Evolutionary conservation across 495 filamentous ascomycete genomes (phyloP), one percentile per base, ranked within the genome.

Genomic region (Acidiella bohemica): DNA sequence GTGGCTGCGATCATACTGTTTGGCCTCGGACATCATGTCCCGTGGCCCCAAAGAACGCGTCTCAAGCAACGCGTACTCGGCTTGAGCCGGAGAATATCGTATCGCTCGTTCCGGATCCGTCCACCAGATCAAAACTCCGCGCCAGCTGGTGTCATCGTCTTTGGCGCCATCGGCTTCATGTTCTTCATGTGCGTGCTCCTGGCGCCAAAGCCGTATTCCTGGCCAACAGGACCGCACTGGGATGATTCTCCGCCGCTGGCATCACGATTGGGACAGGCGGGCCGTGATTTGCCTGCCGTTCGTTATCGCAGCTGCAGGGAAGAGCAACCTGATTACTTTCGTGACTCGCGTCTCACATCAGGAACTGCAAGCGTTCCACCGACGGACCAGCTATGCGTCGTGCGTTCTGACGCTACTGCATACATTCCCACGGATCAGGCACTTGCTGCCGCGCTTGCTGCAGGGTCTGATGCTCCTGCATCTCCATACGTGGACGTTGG

Each of bases 201-300:
- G 7, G 61, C 58, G 14, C 66, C 70, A 2, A 46, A 61, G 35
- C 71, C 72, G 0, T 75, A 75, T 40, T 76, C 76, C 54, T 75
- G 71, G 68, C 64, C 70, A 2, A 57, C 51, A 1, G 27, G 63
- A 16, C 61, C 53, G 26, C 72, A 62, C 37, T 36, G 32, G 32
- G 71, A 69, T 6, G 52, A 48, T 12, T 64, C 59, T n/a, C 51
- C 51, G 7, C 53, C 53, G 7, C 20, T 57, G 1, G 53, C 47
- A 2, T 54, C 47, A 1, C 36, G 53, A 22, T 43, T 44, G 17
- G 53, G 51, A n/a, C 18, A 54, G 51, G 53, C 41, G 54, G 41
- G 30, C 51, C 6, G 18, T 57, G 21, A 51, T 34, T 12, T 51
- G 44, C 33, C 34, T 57, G 36, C 51, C 53, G 1, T 54, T 57